phyloP scores from a whole-genome alignment of 495 filamentous ascomycete species.

The Talaromyces liani region DNA sequence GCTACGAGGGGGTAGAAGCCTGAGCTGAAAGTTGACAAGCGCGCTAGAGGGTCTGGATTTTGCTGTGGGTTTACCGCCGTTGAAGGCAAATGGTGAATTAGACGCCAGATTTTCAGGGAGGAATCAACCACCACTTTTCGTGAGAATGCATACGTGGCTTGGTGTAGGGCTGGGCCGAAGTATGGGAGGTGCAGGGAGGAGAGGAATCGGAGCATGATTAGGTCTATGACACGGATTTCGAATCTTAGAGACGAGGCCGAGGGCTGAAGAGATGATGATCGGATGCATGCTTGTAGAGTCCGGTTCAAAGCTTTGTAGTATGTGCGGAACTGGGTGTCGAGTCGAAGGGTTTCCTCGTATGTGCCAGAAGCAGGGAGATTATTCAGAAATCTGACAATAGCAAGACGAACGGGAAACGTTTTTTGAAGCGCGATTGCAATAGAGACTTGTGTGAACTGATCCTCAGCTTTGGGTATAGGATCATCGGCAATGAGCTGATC shows the following conservation, averaged over 20 bases:
- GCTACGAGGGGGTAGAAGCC: constrained; percentile 39
- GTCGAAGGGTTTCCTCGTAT: constrained; percentile 29
- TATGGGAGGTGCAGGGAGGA: constrained; percentile 44
- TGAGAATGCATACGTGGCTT: constrained; percentile 42
- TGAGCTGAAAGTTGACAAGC: constrained; percentile 34
- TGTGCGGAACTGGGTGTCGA: constrained; percentile 28
- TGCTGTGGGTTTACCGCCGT: neutral
- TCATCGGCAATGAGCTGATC: constrained; percentile 26
- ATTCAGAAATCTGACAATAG: constrained; percentile 40
- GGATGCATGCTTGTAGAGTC: constrained; percentile 24
- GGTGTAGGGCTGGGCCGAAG: constrained; percentile 23
- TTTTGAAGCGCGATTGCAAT: constrained; percentile 37
- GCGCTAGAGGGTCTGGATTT: constrained; percentile 28
- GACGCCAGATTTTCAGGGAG: constrained; percentile 41
- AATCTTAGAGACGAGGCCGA: constrained; percentile 24
- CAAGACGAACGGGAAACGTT: constrained; percentile 38
- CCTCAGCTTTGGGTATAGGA: constrained; percentile 22
- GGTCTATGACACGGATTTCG: constrained; percentile 29
- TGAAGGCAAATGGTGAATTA: constrained; percentile 25
- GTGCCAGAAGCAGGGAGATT: constrained; percentile 23
- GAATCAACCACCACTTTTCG: constrained; percentile 39
- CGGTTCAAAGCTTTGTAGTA: constrained; percentile 26
- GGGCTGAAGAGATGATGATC: constrained; percentile 8
- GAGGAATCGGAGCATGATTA: constrained; percentile 39
- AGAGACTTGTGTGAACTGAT: constrained; percentile 34